A percentile compares a stretch with the other conserved stretches of the same genome.
Evolutionary conservation across 106 monocot genomes (phyloP).

Genomic region (Acorus calamus): DNA sequence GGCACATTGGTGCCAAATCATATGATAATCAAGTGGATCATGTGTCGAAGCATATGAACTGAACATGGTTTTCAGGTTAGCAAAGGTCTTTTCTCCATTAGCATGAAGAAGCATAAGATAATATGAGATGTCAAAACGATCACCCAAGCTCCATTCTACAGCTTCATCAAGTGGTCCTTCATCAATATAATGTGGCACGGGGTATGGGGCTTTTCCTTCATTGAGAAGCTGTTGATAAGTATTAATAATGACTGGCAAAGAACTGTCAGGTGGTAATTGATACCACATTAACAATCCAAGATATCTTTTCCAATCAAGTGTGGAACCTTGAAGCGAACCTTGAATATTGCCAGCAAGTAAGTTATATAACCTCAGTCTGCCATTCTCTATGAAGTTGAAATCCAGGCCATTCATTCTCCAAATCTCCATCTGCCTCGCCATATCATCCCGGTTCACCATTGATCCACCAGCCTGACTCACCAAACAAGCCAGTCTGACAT

Average conservation of each 20-base stretch:
- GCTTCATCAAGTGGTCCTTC: constrained; percentile 67
- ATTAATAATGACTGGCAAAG: constrained; percentile 49
- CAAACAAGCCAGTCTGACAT: constrained; percentile 76
- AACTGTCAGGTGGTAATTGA: constrained; percentile 69
- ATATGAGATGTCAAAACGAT: constrained; percentile 80
- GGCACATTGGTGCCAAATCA: constrained; percentile 91
- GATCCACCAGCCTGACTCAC: constrained; percentile 85
- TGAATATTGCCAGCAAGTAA: constrained; percentile 83
- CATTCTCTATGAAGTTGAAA: constrained; percentile 74
- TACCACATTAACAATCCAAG: constrained; percentile 90
- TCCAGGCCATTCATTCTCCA: constrained; percentile 90
- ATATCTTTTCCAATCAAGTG: constrained; percentile 88
- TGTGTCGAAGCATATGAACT: constrained; percentile 80
- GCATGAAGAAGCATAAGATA: constrained; percentile 99
- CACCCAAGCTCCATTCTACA: constrained; percentile 43
- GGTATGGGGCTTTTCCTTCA: constrained; percentile 79
- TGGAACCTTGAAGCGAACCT: constrained; percentile 43
- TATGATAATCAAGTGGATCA: constrained; percentile 96
- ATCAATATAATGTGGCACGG: constrained; percentile 88
- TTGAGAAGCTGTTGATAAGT: constrained; percentile 71
- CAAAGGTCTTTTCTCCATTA: constrained; percentile 38
- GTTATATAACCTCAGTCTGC: constrained; percentile 70
- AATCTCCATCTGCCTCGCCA: constrained; percentile 63
- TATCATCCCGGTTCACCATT: constrained; percentile 67
- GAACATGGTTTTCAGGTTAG: constrained; percentile 69